These are phyloP conservation scores for Mycosarcoma mackinlayi DNA, from an alignment of 1,284 basidiomycete species.

Conservation along the genomic window DNA sequence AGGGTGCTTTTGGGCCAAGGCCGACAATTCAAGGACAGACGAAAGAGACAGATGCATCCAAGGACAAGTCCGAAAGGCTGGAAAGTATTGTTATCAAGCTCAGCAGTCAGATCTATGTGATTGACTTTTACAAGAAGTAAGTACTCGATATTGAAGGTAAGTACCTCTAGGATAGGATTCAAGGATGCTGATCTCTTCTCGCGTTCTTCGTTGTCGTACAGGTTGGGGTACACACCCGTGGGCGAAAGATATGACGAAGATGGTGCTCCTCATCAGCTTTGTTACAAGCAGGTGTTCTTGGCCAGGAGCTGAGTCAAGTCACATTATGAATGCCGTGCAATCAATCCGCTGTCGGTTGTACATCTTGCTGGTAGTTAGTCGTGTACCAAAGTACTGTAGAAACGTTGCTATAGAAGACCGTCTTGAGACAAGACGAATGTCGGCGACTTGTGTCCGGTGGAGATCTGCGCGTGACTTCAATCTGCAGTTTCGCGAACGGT, in stretches of 20 bases:
- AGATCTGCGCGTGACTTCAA: conserved; percentile 3
- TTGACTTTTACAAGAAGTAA: conserved; percentile 43
- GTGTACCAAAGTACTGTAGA: too few relatives aligned
- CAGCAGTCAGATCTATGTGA: conserved; percentile 47
- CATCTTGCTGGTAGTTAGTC: too few relatives aligned
- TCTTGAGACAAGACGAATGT: neutral
- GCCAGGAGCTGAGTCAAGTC: conserved; percentile 9
- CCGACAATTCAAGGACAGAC: conserved; percentile 4
- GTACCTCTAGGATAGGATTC: too few relatives aligned
- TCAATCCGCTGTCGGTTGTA: too few relatives aligned
- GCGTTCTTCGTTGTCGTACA: conserved; percentile 3
- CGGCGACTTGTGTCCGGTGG: neutral
- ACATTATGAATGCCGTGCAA: neutral
- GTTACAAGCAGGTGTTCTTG: conserved; percentile 38
- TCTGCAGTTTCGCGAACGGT: neutral
- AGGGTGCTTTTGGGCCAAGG: conserved; percentile 40
- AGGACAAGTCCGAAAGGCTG: conserved; percentile 9
- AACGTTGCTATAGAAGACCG: too few relatives aligned
- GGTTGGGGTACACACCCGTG: conserved; percentile 36
- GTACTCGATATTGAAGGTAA: conserved; percentile 2
- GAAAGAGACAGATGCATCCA: neutral
- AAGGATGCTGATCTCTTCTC: neutral
- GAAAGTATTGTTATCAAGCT: conserved; percentile 50
- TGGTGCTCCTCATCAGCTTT: conserved; percentile 44
- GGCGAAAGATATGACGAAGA: conserved; percentile 46